Percentiles rank a stretch among this genome's conserved stretches.
These are phyloP conservation scores for Naganishia albida DNA, from an alignment of 1,284 basidiomycete species.

Conservation along the genomic window DNA sequence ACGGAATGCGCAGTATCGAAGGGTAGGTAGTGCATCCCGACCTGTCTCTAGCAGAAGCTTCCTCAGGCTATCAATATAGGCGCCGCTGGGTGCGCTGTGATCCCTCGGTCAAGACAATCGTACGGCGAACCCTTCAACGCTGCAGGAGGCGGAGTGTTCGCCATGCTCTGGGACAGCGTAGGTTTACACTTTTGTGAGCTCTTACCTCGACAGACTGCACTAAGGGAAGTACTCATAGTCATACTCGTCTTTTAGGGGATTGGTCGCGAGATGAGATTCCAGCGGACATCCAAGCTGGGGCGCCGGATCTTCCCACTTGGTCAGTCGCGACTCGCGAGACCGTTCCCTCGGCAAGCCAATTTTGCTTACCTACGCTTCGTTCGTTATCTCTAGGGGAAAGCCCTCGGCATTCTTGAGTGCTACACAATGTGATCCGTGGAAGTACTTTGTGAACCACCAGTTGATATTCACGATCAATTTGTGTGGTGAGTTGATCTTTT, in stretches of 20 bases:
- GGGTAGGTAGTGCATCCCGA: not conserved
- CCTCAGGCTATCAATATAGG: slow-evolving; percentile 39
- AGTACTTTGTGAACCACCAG: slow-evolving; percentile 69
- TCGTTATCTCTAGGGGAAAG: slow-evolving; percentile 55
- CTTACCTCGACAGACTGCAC: not conserved
- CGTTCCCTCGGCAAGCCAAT: no score
- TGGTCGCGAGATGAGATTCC: slow-evolving; percentile 70
- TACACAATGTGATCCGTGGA: slow-evolving; percentile 63
- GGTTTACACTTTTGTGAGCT: slow-evolving; percentile 70
- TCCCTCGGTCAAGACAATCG: slow-evolving; percentile 59
- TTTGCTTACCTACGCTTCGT: not conserved
- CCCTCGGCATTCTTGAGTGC: slow-evolving; percentile 69
- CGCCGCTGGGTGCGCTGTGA: slow-evolving; percentile 70
- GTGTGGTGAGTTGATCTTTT: slow-evolving; percentile 41
- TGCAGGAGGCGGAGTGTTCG: slow-evolving; percentile 70
- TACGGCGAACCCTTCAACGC: slow-evolving; percentile 73
- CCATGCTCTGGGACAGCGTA: slow-evolving; percentile 65
- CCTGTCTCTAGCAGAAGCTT: not conserved
- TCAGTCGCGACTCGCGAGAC: not conserved
- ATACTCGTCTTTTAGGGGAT: slow-evolving; percentile 54
- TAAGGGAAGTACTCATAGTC: not conserved
- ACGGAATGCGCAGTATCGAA: not conserved
- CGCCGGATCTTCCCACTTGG: slow-evolving; percentile 4
- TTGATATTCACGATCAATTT: slow-evolving; percentile 68
- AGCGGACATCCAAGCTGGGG: slow-evolving; percentile 54